phyloP scores from a whole-genome alignment of 208 protist genomes.

The Trypanosoma vivax region DNA sequence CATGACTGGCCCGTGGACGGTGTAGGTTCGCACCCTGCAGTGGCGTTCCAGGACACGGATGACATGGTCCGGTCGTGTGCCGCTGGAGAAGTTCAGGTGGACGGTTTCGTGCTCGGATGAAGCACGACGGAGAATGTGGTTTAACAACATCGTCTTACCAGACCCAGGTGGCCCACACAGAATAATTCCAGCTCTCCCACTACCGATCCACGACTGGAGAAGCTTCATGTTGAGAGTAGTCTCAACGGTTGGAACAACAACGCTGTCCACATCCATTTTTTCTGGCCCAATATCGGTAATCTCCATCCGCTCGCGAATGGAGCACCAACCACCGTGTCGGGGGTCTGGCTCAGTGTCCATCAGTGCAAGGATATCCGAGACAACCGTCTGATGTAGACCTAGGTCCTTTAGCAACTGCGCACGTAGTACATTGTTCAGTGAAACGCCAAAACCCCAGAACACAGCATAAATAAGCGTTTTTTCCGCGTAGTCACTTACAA shows the following conservation, averaged over 20 bases:
- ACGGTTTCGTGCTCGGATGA: conserved; percentile 93
- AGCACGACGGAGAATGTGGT: conserved; percentile 82
- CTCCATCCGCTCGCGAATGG: conserved; percentile 67
- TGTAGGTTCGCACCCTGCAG: conserved; percentile 89
- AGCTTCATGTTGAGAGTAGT: conserved; percentile 96
- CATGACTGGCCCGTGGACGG: conserved; percentile 87
- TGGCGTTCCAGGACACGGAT: conserved; percentile 97
- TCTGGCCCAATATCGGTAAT: conserved; percentile 85
- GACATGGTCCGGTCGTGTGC: conserved; percentile 93
- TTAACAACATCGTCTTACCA: conserved; percentile 98
- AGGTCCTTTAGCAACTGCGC: conserved; percentile 53
- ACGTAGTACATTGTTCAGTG: conserved; percentile 51
- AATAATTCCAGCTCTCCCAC: conserved; percentile 89
- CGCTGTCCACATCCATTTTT: conserved; percentile 90
- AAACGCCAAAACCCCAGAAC: conserved; percentile 94
- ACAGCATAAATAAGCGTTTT: conserved; percentile 90
- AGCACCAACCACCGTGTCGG: conserved; percentile 69
- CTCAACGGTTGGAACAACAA: conserved; percentile 98
- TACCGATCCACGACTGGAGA: conserved; percentile 93
- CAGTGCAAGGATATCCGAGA: conserved; percentile 30
- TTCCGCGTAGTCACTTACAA: conserved; percentile 42
- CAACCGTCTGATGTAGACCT: conserved; percentile 27
- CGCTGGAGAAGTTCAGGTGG: conserved; percentile 98
- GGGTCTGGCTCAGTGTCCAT: conserved; percentile 85
- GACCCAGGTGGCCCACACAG: conserved; percentile 97